Base-by-base conservation (phyloP, 2,329 filamentous ascomycete genomes). In the Pestalotiopsis sp. region DNA sequence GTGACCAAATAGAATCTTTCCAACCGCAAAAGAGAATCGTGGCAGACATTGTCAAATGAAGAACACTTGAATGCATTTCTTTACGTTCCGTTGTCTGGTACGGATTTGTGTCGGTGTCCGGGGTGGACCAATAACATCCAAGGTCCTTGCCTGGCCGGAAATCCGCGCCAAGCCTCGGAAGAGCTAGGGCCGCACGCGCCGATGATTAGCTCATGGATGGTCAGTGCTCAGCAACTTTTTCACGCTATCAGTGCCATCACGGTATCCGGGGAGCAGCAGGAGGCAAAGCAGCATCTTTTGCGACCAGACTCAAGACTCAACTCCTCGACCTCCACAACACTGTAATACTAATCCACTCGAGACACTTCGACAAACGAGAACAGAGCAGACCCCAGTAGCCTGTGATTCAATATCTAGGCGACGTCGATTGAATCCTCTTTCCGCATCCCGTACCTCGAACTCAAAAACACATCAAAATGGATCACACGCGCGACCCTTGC, bases 401-500 rank as follows among this genome's bases (percentile, higher is more conserved):
- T 52, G 17, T 6, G 17, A 52, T 3, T 52, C 41, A 9, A n/a
- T n/a, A 31, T 4, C 20, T 14, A n/a, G 12, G 12, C 20, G 57
- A 36, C 27, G 14, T 62, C 31, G 59, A 39, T 4, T n/a, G 14
- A 11, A 36, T 13, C 27, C 7, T 17, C 27, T 62, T 39, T 36
- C 20, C 59, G 59, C 59, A 62, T 39, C 20, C 31, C 14, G 17
- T 23, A 59, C 17, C 59, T 14, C 39, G 14, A 36, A 27, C 59
- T 20, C 25, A 45, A 20, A 36, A 45, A 56, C 45, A 13, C 12
- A 31, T 52, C 67, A 63, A 66, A 68, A 96, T 97, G 92, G 95
- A 99, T 90, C 96, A 98, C 87, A 92, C 93, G 72, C 90, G 96
- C 85, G 96, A 98, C 83, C 96, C 96, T 72, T 98, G 96, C 84